phyloP scores from a whole-genome alignment of 2,329 filamentous ascomycete species.

The Arthrobotrys entomopaga region DNA sequence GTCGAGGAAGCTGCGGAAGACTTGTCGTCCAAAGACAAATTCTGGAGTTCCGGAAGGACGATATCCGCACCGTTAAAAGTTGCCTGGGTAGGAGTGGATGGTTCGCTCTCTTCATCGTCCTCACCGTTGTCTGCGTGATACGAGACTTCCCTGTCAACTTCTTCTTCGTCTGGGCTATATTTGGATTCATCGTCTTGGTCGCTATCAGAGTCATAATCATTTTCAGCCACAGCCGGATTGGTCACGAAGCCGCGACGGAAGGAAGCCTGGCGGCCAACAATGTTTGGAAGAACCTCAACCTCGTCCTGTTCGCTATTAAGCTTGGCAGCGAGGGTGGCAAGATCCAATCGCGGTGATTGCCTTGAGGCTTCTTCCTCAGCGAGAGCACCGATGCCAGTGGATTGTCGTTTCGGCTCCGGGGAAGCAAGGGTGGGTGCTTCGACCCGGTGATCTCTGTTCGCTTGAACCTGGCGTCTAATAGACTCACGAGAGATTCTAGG shows the following conservation, averaged over 20 bases:
- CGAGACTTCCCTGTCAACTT: slow-evolving; percentile 81
- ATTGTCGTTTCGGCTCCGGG: slow-evolving; percentile 48
- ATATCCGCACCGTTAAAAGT: slow-evolving; percentile 44
- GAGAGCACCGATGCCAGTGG: slow-evolving; percentile 31
- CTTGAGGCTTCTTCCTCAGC: slow-evolving; percentile 12
- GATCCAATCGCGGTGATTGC: slow-evolving; percentile 32
- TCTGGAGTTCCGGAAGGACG: slow-evolving; percentile 31
- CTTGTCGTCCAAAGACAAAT: slow-evolving; percentile 20
- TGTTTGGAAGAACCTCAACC: slow-evolving; percentile 45
- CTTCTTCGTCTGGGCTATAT: slow-evolving; percentile 43
- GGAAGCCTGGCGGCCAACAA: slow-evolving; percentile 45
- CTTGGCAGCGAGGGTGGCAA: slow-evolving; percentile 46
- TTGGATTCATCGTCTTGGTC: slow-evolving; percentile 43
- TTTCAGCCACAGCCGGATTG: slow-evolving; percentile 31
- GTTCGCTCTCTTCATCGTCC: slow-evolving; percentile 62
- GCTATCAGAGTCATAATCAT: slow-evolving; percentile 81
- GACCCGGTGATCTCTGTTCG: slow-evolving; percentile 66
- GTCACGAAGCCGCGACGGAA: slow-evolving; percentile 45
- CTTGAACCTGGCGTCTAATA: slow-evolving; percentile 87
- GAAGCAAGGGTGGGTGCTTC: slow-evolving; percentile 61
- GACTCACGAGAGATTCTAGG: slow-evolving; percentile 91
- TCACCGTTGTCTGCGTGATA: slow-evolving; percentile 64
- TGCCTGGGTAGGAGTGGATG: slow-evolving; percentile 64
- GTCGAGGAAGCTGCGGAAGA: slow-evolving; percentile 18
- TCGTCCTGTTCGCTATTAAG: slow-evolving; percentile 46